Evolutionary conservation across 2,329 filamentous ascomycete species (phyloP), one percentile per base, ranked within the genome.

Genomic region (Fusarium anthophilum): DNA sequence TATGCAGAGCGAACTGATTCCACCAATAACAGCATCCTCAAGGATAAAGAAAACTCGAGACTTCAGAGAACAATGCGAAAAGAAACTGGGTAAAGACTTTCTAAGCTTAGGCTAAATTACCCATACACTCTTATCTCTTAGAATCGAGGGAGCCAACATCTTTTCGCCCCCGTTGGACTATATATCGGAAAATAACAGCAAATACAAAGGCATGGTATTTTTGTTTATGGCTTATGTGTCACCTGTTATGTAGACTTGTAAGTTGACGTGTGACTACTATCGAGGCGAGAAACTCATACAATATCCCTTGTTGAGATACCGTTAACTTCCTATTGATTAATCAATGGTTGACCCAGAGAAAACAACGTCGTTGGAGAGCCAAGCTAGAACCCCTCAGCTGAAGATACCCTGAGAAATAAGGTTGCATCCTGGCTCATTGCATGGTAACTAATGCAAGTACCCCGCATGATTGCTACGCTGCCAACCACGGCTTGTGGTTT

Each of bases 41-140:
- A 4, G 13, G 14, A 11, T 5, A 1, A 48, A 22, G 18, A 28
- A 15, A 15, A 11, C 20, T 22, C 7, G 13, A 48, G 26, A 8
- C 26, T 8, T 28, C 3, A 8, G 13, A 22, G 14, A 48, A 17
- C 9, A 12, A 22, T 8, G 9, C 14, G 0, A 20, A 12, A 11
- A 8, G 24, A 22, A 14, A 20, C 13, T 11, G 3, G 15, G 9
- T 17, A 8, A 24, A 17, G 14, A 7, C 1, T 24, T 10, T 24
- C 9, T 11, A 24, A 43, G 14, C 41, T 17, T 11, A 22, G 26
- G 18, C 44, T 11, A 6, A 20, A 15, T 10, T 47, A 11, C 26
- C 18, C 20, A 2, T 1, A 47, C 15, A 10, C 24, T 22, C 2
- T 3, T 22, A 11, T 48, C 9, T 3, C 6, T 4, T 8, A 8